phyloP scores from a whole-genome alignment of 805 yeast genomes.

The Blastobotrys terrestris region DNA sequence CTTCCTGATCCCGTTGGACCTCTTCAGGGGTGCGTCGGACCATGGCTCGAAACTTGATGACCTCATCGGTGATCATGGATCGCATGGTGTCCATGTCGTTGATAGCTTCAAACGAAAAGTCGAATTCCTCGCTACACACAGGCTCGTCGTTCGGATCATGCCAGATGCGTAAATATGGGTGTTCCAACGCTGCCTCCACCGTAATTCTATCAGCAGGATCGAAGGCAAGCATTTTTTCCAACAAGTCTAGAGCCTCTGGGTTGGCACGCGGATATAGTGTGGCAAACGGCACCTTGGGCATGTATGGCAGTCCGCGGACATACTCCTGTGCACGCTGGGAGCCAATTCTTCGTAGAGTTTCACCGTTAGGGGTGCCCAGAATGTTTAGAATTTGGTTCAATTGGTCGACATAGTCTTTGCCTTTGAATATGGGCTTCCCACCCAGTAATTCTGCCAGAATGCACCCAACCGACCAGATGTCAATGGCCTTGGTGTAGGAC shows the following conservation, averaged over 20 bases:
- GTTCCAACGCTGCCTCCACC: slow-evolving; percentile 76
- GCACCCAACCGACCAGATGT: slow-evolving; percentile 96
- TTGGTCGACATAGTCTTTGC: slow-evolving; percentile 90
- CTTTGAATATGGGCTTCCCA: slow-evolving; percentile 87
- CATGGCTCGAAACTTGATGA: slow-evolving; percentile 66
- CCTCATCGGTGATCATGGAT: slow-evolving; percentile 74
- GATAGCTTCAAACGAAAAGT: slow-evolving; percentile 78
- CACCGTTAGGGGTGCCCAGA: slow-evolving; percentile 81
- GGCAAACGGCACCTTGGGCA: slow-evolving; percentile 53
- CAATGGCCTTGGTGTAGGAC: slow-evolving; percentile 90
- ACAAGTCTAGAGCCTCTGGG: slow-evolving; percentile 62
- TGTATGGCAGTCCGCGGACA: slow-evolving; percentile 69
- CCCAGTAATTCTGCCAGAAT: slow-evolving; percentile 84
- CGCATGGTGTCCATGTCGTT: slow-evolving; percentile 74
- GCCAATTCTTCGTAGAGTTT: slow-evolving; percentile 73
- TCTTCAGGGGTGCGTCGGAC: slow-evolving; percentile 68
- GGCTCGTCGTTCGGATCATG: slow-evolving; percentile 91
- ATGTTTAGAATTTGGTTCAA: slow-evolving; percentile 76
- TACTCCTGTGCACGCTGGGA: slow-evolving; percentile 85
- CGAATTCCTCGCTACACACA: slow-evolving; percentile 71
- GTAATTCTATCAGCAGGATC: slow-evolving; percentile 79
- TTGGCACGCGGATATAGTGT: slow-evolving; percentile 46
- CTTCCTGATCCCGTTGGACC: slow-evolving; percentile 19
- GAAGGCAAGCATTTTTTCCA: slow-evolving; percentile 68
- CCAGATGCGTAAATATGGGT: slow-evolving; percentile 80